Percentiles rank a stretch among this genome's conserved stretches.
Conservation (phyloP, 306 rosid genomes). For the Cucumis cinereus region DNA sequence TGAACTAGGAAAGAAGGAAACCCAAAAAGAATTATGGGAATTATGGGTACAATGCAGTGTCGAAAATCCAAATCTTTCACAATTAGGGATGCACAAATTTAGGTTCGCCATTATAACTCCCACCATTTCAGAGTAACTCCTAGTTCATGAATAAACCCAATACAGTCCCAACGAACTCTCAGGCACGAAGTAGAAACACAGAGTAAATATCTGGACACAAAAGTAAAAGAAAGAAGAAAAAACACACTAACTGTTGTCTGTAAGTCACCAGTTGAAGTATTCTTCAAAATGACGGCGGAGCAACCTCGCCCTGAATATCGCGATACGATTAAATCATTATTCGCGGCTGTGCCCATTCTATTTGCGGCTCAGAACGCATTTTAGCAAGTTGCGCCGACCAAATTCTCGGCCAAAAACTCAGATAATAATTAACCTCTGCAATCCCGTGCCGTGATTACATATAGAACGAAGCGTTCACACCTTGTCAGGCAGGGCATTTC, state of each 20-base stretch:
- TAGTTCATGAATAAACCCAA: not conserved
- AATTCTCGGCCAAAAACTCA: not conserved
- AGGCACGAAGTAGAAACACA: not conserved
- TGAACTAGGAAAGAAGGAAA: slow-evolving; percentile 27
- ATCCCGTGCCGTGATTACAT: not conserved
- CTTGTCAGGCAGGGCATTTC: not conserved
- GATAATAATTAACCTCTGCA: not conserved
- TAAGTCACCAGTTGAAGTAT: not conserved
- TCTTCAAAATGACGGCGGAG: not conserved
- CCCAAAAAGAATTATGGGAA: slow-evolving; percentile 15
- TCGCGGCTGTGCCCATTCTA: not conserved
- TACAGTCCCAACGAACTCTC: not conserved
- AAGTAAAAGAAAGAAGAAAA: not conserved
- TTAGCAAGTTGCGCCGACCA: not conserved
- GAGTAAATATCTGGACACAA: not conserved
- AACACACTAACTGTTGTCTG: not conserved
- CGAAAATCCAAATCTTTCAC: slow-evolving; percentile 25
- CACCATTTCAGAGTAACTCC: slow-evolving; percentile 14
- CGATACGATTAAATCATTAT: not conserved
- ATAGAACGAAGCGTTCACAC: not conserved
- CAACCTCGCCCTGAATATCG: not conserved
- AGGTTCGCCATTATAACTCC: slow-evolving; percentile 15
- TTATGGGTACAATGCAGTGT: slow-evolving; percentile 13
- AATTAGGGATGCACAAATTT: slow-evolving; percentile 23
- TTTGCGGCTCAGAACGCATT: not conserved